These are phyloP conservation scores for Raffaelea ambrosiae DNA, from an alignment of 2,329 filamentous ascomycete species.

Conservation along the genomic window DNA sequence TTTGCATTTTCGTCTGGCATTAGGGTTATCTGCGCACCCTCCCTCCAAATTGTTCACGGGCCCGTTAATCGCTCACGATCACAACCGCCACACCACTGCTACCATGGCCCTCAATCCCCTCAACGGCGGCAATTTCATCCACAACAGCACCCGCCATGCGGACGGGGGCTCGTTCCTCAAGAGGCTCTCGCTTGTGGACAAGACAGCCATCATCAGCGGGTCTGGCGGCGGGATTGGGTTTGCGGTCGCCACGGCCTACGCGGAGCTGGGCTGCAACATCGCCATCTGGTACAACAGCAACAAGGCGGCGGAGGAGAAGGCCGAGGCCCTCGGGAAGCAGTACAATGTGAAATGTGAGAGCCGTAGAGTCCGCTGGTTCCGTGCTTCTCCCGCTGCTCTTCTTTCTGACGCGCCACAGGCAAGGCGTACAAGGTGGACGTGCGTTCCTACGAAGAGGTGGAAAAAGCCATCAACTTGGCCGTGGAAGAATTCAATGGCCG, in stretches of 20 bases:
- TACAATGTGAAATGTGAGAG: constrained; percentile 59
- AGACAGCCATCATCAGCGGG: constrained; percentile 62
- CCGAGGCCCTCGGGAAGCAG: constrained; percentile 53
- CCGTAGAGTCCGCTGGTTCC: not conserved
- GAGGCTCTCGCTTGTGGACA: constrained; percentile 61
- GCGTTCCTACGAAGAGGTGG: constrained; percentile 40
- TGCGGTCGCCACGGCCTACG: constrained; percentile 53
- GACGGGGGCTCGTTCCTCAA: constrained; percentile 43
- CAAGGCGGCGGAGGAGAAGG: constrained; percentile 52
- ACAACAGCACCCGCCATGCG: constrained; percentile 43
- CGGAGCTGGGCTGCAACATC: constrained; percentile 64
- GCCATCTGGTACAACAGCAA: constrained; percentile 68
- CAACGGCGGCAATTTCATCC: constrained; percentile 43
- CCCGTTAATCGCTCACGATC: no score
- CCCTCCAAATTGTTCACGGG: no score
- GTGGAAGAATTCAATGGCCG: constrained; percentile 62
- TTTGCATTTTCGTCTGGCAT: no score
- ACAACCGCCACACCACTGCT: no score
- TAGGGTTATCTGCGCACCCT: no score
- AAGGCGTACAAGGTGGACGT: constrained; percentile 56
- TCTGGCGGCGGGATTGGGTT: constrained; percentile 60
- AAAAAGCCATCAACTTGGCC: constrained; percentile 39
- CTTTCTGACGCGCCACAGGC: constrained; percentile 25
- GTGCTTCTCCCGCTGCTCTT: not conserved
- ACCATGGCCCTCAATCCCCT: constrained; percentile 11